These are phyloP conservation scores for Solanum chacoense DNA, from an alignment of 305 asterid species.

Conservation along the genomic window DNA sequence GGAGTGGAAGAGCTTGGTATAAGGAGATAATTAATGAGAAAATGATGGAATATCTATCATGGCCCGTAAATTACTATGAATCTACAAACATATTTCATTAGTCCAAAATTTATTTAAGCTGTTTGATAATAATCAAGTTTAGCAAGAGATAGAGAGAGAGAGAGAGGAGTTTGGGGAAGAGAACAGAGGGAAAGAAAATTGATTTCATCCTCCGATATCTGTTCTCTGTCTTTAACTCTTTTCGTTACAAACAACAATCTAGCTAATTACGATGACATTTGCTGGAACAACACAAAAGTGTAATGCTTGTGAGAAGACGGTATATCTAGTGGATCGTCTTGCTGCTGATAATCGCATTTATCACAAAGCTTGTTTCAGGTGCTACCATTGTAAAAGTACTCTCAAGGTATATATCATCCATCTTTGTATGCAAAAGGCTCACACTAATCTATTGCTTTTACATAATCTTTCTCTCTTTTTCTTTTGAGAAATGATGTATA, in stretches of 20 bases:
- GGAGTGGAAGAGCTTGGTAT: conserved; percentile 7
- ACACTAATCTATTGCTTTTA: no score
- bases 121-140: neutral
- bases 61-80: neutral
- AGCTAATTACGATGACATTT: conserved; percentile 39
- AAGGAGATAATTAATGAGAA: neutral
- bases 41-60: neutral
- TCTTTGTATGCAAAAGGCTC: neutral
- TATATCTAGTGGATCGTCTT: conserved; percentile 50
- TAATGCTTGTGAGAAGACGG: conserved; percentile 53
- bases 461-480: neutral
- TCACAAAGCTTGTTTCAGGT: conserved; percentile 29
- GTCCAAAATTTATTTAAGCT: neutral
- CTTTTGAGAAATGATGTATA: neutral
- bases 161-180: neutral
- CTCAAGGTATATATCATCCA: conserved; percentile 33
- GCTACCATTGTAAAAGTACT: conserved; percentile 52
- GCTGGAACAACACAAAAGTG: conserved; percentile 56
- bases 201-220: conserved; percentile 11
- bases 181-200: neutral
- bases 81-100: neutral
- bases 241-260: no score
- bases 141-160: neutral
- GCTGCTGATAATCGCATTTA: conserved; percentile 51
- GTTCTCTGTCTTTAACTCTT: neutral